phyloP scores from a whole-genome alignment of 306 rosid species.

The Ziziphus jujuba region DNA sequence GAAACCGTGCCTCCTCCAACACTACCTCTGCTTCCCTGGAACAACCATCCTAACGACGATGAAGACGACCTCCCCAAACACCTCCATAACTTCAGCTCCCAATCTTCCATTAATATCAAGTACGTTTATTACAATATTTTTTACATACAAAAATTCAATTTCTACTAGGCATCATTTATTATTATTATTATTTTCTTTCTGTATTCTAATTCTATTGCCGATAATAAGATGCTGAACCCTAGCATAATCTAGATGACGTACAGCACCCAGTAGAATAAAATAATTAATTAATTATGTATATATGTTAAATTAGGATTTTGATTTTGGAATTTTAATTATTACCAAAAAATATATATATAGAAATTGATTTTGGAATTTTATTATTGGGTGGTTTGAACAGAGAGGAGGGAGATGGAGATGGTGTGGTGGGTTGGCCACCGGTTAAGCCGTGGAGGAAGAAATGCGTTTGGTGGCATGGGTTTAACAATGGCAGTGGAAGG shows the following conservation, averaged over 20 bases:
- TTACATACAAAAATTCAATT: not conserved
- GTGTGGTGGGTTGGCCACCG: slow-evolving; percentile 84
- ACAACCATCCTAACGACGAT: slow-evolving; percentile 36
- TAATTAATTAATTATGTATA: too few relatives aligned
- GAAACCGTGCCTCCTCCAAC: slow-evolving; percentile 44
- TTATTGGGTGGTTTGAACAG: slow-evolving; percentile 16
- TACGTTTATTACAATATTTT: not conserved
- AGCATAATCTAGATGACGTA: too few relatives aligned
- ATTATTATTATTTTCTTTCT: too few relatives aligned
- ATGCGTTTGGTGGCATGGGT: slow-evolving; percentile 9
- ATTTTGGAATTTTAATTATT: too few relatives aligned
- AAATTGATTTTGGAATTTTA: too few relatives aligned
- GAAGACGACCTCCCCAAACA: slow-evolving; percentile 28
- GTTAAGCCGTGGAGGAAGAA: slow-evolving; percentile 57
- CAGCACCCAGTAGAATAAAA: too few relatives aligned
- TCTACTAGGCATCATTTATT: not conserved
- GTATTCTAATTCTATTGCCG: too few relatives aligned
- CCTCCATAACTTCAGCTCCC: not conserved
- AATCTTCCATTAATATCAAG: slow-evolving; percentile 20
- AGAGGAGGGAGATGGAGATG: slow-evolving; percentile 38
- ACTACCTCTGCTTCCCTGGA: slow-evolving; percentile 61
- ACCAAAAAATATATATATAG: too few relatives aligned
- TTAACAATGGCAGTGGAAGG: not conserved
- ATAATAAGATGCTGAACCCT: too few relatives aligned
- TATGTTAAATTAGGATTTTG: too few relatives aligned